A percentile compares a stretch with the other conserved stretches of the same genome.
Conservation (phyloP, 306 rosid species). For the Herpetospermum pedunculosum region DNA sequence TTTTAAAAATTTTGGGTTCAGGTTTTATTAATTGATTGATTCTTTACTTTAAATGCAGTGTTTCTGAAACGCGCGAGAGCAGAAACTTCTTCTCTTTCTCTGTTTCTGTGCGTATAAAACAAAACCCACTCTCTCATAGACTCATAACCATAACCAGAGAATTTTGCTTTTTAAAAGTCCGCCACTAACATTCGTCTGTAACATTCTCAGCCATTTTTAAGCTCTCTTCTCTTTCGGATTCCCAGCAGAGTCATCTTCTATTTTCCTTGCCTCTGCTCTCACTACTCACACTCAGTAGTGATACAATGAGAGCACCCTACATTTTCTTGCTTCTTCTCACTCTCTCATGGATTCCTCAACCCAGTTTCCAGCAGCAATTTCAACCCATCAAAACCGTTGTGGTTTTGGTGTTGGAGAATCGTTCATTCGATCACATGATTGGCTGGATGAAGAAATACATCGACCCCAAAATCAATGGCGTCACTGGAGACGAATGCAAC, state of each 20-base stretch:
- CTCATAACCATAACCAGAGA: no score
- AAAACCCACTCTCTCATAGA: no score
- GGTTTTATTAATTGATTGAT: neutral
- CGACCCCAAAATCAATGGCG: constrained; percentile 67
- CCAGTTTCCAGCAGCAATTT: constrained; percentile 28
- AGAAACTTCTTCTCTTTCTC: neutral
- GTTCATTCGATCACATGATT: constrained; percentile 90
- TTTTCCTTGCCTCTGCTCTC: neutral
- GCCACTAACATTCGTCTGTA: neutral
- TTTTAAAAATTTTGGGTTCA: neutral
- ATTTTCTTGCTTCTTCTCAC: constrained; percentile 34
- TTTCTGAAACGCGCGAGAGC: neutral
- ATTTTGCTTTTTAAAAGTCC: neutral
- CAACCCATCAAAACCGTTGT: constrained; percentile 80
- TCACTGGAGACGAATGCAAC: constrained; percentile 84
- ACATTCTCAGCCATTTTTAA: constrained; percentile 5
- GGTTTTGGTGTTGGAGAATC: constrained; percentile 87
- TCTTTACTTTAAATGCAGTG: neutral
- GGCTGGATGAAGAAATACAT: constrained; percentile 93
- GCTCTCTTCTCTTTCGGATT: neutral
- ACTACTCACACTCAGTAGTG: no score
- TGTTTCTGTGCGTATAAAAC: neutral
- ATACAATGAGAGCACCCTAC: constrained; percentile 23
- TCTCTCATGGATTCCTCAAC: constrained; percentile 26
- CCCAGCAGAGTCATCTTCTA: neutral